These are phyloP conservation scores for Scleromitrula shiraiana DNA, from an alignment of 2,329 filamentous ascomycete species.

Conservation along the genomic window DNA sequence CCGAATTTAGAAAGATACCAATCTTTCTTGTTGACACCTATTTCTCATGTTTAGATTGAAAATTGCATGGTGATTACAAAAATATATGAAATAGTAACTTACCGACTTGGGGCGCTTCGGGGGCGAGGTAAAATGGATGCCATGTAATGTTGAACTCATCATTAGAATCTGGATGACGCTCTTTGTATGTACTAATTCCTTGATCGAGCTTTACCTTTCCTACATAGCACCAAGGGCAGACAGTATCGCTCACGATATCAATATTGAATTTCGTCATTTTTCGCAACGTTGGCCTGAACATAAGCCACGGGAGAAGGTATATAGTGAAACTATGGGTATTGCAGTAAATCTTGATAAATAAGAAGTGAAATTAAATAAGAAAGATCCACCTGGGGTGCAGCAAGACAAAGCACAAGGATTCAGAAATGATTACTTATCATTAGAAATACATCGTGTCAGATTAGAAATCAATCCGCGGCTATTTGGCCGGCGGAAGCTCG, in stretches of 20 bases:
- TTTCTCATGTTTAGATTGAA: neutral
- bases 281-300: constrained; percentile 19
- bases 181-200: constrained; percentile 60
- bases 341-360: neutral
- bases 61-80: neutral
- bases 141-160: constrained; percentile 69
- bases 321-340: neutral
- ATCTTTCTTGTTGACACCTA: constrained; percentile 43
- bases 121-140: constrained; percentile 76
- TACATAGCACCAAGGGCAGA: constrained; percentile 31
- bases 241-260: constrained; percentile 70
- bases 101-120: constrained; percentile 46
- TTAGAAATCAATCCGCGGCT: constrained; percentile 2
- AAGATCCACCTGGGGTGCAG: neutral
- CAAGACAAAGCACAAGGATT: neutral
- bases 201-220: constrained; percentile 68
- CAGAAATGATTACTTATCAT: constrained; percentile 2
- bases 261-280: constrained; percentile 70
- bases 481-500: no score
- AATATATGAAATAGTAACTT: constrained; percentile 28
- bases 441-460: neutral
- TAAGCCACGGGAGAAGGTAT: constrained; percentile 9
- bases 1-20: constrained; percentile 58
- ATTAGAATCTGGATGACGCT: constrained; percentile 48
- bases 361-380: neutral